phyloP scores from a whole-genome alignment of 2,329 filamentous ascomycete species.

The Colletotrichum limetticola region DNA sequence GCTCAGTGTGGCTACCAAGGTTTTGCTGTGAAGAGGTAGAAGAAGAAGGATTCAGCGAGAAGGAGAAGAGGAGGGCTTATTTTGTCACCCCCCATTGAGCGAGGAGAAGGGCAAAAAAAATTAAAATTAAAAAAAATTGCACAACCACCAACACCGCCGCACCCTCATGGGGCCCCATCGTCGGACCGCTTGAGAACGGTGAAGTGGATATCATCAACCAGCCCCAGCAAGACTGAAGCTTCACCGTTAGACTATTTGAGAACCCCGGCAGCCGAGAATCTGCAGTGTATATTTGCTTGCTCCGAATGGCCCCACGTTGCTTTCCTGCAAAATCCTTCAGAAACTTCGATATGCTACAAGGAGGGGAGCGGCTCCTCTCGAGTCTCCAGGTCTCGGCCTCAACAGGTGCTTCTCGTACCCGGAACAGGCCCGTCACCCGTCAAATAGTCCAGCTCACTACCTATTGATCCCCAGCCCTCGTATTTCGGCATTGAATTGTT shows the following conservation, averaged over 20 bases:
- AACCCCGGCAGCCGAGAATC: constrained; percentile 13
- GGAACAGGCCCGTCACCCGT: not conserved
- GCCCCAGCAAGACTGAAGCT: constrained; percentile 20
- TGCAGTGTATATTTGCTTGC: constrained; percentile 29
- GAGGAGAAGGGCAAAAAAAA: not conserved
- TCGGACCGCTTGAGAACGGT: constrained; percentile 2
- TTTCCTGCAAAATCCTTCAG: constrained; percentile 14
- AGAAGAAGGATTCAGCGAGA: not conserved
- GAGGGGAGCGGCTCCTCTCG: not conserved
- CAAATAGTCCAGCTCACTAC: not conserved
- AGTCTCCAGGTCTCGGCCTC: not conserved
- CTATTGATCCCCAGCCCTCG: not conserved
- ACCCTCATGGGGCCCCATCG: not conserved
- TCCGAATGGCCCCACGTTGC: constrained; percentile 15
- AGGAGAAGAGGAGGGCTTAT: not conserved
- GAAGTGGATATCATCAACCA: constrained; percentile 30
- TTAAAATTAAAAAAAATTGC: not conserved
- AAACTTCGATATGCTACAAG: constrained; percentile 13
- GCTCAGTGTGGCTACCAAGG: constrained; percentile 71
- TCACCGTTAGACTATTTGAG: constrained; percentile 25
- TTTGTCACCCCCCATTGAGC: not conserved
- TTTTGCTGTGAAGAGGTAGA: constrained; percentile 59
- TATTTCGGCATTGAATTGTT: not conserved
- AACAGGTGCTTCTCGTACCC: not conserved
- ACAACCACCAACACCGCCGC: not conserved